Base-by-base conservation (phyloP, 352 stramenopile genomes). In the Blastocystis sp. region DNA sequence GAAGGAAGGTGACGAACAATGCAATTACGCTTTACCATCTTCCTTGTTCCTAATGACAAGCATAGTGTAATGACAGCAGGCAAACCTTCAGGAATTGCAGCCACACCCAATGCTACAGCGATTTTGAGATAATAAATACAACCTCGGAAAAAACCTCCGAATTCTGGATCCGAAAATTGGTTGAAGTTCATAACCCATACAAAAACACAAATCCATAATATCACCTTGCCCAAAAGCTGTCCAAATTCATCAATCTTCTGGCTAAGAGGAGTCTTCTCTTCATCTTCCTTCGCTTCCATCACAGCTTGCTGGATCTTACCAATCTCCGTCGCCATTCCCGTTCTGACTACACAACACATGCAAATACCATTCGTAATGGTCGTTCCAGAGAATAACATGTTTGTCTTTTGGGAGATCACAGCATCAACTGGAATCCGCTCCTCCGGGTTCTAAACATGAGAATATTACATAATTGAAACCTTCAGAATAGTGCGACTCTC, bases 51-150 rank as follows among this genome's bases (percentile, higher is more conserved):
- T 3, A 98, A 90, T 59, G 93, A 93, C 54, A 99, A 91, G 88
- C 95, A 83, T 6, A 96, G 89, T 1, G 97, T 99, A 88, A 99
- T 98, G 14, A 98, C 95, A 14, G 96, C 96, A 0, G 95, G 96
- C 2, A 99, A 91, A 46, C 97, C 96, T 91, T 99, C 96, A 3
- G 97, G 97, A 86, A 99, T 98, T 3, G 96, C 96, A 0, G 97
- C 97, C 0, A 99, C 97, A 27, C 95, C 97, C 32, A 99, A 91
- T 0, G 95, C 96, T 14, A 99, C 95, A 0, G 96, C 96, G 42
- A 98, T 97, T 90, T 98, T 99, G 77, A 98, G 97, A 92, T 98
- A 98, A 91, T 99, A 98, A 75, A 98, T 94, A 85, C 94, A 96
- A 24, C 95, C 96, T 90, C 97, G 96, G 86, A 97, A 91, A 27